phyloP scores from a whole-genome alignment of 2,329 filamentous ascomycete species.

The Alternaria ethzedia region DNA sequence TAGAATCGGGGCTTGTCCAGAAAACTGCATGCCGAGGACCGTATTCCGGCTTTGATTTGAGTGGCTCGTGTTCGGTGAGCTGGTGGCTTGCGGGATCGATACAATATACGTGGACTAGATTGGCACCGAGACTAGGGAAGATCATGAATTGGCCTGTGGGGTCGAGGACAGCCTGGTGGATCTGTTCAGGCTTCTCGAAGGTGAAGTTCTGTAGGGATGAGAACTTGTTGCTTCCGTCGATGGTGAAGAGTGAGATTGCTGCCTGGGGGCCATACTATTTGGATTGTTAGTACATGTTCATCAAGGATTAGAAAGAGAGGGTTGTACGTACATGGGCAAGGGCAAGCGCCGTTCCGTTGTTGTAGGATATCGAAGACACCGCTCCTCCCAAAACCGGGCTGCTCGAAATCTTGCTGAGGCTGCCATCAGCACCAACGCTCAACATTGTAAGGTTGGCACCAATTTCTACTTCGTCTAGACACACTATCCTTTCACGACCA shows the following conservation, averaged over 20 bases:
- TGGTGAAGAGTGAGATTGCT: slow-evolving; percentile 45
- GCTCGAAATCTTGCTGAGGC: slow-evolving; percentile 44
- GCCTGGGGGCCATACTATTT: slow-evolving; percentile 47
- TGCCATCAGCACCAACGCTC: slow-evolving; percentile 40
- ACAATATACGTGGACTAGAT: slow-evolving; percentile 66
- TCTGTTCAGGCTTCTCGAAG: slow-evolving; percentile 55
- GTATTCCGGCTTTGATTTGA: slow-evolving; percentile 58
- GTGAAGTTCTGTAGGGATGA: slow-evolving; percentile 49
- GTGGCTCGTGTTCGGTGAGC: slow-evolving; percentile 54
- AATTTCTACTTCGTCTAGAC: slow-evolving; percentile 66
- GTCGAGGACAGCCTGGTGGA: slow-evolving; percentile 70
- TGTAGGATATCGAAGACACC: slow-evolving; percentile 52
- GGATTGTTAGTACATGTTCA: not conserved
- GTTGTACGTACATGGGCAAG: slow-evolving; percentile 28
- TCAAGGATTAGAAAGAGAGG: not conserved
- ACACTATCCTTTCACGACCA: slow-evolving; percentile 61
- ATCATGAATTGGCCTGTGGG: slow-evolving; percentile 69
- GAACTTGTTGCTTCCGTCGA: slow-evolving; percentile 15
- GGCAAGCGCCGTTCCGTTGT: slow-evolving; percentile 48
- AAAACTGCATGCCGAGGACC: slow-evolving; percentile 73
- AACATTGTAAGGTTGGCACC: slow-evolving; percentile 44
- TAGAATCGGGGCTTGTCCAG: slow-evolving; percentile 37
- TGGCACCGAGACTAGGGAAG: slow-evolving; percentile 70
- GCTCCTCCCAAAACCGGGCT: slow-evolving; percentile 47
- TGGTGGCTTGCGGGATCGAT: slow-evolving; percentile 55